Evolutionary conservation across 2,329 filamentous ascomycete species (phyloP).

Genomic region (Colletotrichum spaethianum): DNA sequence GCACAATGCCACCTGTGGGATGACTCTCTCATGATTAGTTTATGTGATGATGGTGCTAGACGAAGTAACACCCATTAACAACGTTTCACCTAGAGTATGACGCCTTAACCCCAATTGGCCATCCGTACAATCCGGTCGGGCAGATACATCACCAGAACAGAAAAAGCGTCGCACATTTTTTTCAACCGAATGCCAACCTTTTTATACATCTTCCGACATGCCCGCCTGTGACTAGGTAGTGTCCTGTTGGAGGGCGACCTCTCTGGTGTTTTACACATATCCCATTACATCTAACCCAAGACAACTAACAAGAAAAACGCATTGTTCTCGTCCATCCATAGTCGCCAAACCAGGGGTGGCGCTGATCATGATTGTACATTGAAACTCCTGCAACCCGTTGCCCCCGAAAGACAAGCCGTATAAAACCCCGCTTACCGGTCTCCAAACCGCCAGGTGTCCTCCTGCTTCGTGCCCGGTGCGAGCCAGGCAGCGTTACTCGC

Average conservation of each 20-base stretch:
- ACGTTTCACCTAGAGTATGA: not conserved
- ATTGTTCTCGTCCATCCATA: conserved; percentile 26
- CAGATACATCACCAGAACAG: rapidly evolving
- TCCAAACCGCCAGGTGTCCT: conserved; percentile 80
- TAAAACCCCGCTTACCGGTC: conserved; percentile 51
- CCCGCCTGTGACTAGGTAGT: not conserved
- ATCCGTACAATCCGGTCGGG: not conserved
- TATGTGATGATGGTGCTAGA: not conserved
- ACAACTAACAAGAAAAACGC: not conserved
- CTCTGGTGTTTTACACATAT: not conserved
- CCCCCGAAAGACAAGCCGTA: conserved; percentile 25
- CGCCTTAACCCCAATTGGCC: not conserved
- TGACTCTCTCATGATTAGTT: not conserved
- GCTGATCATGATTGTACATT: conserved; percentile 33
- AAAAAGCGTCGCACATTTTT: too few relatives aligned
- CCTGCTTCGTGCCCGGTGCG: conserved; percentile 84
- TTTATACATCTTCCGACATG: not conserved
- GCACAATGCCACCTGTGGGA: not conserved
- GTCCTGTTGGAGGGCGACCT: conserved; percentile 2
- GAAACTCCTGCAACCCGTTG: conserved; percentile 20
- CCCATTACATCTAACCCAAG: not conserved
- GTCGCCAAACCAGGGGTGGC: conserved; percentile 14
- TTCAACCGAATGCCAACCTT: not conserved
- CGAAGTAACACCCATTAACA: not conserved
- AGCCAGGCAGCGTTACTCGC: conserved; percentile 74